Percentiles rank a stretch among this genome's conserved stretches.
phyloP scores from a whole-genome alignment of 2,329 filamentous ascomycete species.

The Paramyrothecium roridum region DNA sequence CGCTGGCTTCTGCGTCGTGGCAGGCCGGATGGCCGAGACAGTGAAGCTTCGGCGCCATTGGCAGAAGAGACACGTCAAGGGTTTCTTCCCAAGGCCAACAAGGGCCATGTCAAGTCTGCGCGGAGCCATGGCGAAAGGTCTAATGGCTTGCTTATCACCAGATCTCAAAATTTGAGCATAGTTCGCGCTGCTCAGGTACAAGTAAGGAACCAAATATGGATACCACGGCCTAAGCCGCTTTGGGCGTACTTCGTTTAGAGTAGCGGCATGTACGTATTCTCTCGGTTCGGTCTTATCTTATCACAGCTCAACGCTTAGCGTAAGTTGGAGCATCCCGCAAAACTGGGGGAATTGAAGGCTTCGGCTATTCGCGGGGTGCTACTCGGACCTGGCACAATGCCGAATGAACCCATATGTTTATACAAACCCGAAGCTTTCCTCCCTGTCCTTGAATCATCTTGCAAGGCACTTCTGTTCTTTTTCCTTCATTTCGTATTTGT shows the following conservation, averaged over 20 bases:
- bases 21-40: conserved; percentile 33
- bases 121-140: conserved; percentile 22
- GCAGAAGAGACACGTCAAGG: conserved; percentile 44
- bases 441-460: conserved; percentile 13
- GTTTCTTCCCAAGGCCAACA: conserved; percentile 23
- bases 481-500: conserved; percentile 4
- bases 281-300: neutral
- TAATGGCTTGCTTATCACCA: conserved; percentile 7
- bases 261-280: neutral
- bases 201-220: no score
- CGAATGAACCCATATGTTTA: conserved; percentile 28
- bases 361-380: conserved; percentile 35
- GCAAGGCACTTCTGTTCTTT: conserved; percentile 11
- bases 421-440: conserved; percentile 10
- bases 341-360: neutral
- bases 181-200: neutral
- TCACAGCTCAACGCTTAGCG: neutral
- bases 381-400: conserved; percentile 27
- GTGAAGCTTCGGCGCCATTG: conserved; percentile 48
- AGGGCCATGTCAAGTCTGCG: conserved; percentile 26
- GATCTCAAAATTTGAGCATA: neutral
- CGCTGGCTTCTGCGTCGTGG: conserved; percentile 28
- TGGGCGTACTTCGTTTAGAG: neutral
- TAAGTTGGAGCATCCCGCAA: neutral
- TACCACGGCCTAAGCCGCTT: no score